Conservation (phyloP, 2,329 filamentous ascomycete species). For the Xylariales sp. region DNA sequence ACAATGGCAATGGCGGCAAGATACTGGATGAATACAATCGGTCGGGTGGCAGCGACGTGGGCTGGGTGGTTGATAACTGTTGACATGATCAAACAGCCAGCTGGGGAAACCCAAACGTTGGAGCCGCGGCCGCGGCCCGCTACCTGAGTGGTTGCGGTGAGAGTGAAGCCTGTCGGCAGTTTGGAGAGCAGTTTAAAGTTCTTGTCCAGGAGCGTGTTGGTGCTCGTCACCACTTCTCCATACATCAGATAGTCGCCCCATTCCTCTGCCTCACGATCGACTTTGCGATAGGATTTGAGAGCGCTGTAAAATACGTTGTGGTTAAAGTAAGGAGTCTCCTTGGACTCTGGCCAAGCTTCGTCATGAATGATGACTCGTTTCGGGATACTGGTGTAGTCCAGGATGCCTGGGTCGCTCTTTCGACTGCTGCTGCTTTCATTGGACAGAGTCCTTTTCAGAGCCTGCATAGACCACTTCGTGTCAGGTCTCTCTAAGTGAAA, state of each 20-base stretch:
- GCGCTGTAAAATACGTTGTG: constrained; percentile 74
- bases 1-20: constrained; percentile 84
- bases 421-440: constrained; percentile 13
- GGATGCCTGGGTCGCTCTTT: constrained; percentile 49
- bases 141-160: constrained; percentile 81
- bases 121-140: constrained; percentile 82
- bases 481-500: constrained; percentile 72
- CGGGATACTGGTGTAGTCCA: constrained; percentile 69
- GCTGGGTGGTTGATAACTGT: constrained; percentile 81
- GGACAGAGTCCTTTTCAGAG: constrained; percentile 49
- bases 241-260: constrained; percentile 83
- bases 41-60: constrained; percentile 64
- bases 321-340: constrained; percentile 81
- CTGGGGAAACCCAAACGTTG: constrained; percentile 93
- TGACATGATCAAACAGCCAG: constrained; percentile 83
- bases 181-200: constrained; percentile 73
- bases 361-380: constrained; percentile 76
- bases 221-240: constrained; percentile 88
- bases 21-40: constrained; percentile 93
- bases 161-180: constrained; percentile 81
- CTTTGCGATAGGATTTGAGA: constrained; percentile 60
- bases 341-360: constrained; percentile 58
- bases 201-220: constrained; percentile 88
- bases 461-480: constrained; percentile 53
- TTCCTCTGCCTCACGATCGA: constrained; percentile 49